Base-by-base conservation (phyloP, 257 asterid genomes). In the Lantana camara region DNA sequence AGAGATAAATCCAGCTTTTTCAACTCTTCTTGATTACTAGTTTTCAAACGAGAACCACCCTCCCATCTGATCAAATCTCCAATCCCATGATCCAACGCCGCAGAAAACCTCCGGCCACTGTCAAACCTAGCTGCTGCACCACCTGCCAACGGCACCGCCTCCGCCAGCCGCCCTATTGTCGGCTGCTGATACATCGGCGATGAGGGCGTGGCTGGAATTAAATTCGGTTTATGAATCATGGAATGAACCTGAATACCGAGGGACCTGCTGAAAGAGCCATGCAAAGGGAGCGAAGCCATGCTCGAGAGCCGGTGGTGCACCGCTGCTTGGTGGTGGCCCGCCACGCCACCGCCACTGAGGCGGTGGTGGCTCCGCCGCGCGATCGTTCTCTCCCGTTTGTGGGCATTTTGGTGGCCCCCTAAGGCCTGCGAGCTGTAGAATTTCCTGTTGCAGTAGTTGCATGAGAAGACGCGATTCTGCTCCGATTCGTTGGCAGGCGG, bases 381-480 rank as follows among this genome's bases (percentile, higher is more conserved):
- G 1, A 85, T 77, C 9, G 87, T 80, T 49, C 96, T 46, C 68
- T 91, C 95, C 0, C 87, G 77, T 53, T 82, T 91, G 73, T 91
- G 98, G 1, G 96, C 98, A 41, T 91, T 91, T 58, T 91, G 98
- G 24, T 91, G 98, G 50, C 98, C 98, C 0, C 96, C 98, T 0
- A 91, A 72, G 3, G 98, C 98, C 59, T 91, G 96, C 0, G 98
- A 84, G 71, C 96, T 86, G 71, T 78, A 84, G 75, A 91, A 91
- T 47, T 82, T 91, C 16, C 89, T 70, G 24, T 72, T 82, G 68
- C 96, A 91, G 68, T 84, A 91, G 71, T 88, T 91, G 85, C 98
- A 91, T 4, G 98, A 76, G 66, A 88, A 91, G 0, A 87, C 83
- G 2, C 88, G 81, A 1, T 77, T 78, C 68, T 77, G 47, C 11